phyloP scores from a whole-genome alignment of 345 rosid genomes.

The Trapa incisa region DNA sequence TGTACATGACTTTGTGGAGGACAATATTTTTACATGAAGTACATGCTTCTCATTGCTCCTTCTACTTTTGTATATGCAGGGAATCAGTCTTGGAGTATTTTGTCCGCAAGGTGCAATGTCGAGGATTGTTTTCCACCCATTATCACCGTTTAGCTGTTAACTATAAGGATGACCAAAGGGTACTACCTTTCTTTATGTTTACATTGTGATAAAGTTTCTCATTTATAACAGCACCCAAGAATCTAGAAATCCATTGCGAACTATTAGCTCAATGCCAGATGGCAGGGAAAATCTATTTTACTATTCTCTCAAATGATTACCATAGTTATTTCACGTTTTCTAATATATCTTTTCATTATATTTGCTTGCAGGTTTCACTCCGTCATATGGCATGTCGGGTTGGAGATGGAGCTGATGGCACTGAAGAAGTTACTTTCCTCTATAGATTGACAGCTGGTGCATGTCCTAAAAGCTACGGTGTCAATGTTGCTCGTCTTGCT shows the following conservation, averaged over 20 bases:
- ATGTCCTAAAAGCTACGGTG: slow-evolving; percentile 97
- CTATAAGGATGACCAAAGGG: slow-evolving; percentile 53
- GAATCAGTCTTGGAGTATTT: slow-evolving; percentile 89
- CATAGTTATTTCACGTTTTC: neutral
- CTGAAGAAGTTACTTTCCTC: slow-evolving; percentile 83
- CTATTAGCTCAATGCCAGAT: neutral
- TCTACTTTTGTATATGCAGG: slow-evolving; percentile 22
- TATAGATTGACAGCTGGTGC: slow-evolving; percentile 69
- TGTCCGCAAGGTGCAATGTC: slow-evolving; percentile 57
- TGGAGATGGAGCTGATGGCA: slow-evolving; percentile 51
- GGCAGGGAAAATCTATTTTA: neutral
- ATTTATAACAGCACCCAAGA: neutral
- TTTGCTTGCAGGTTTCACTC: slow-evolving; percentile 52
- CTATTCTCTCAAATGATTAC: neutral
- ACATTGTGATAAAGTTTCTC: neutral
- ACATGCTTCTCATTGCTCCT: neutral
- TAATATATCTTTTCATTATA: neutral
- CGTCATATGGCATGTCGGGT: slow-evolving; percentile 91
- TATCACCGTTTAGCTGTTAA: slow-evolving; percentile 80
- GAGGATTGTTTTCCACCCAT: slow-evolving; percentile 95
- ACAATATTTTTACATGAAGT: neutral
- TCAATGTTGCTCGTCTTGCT: slow-evolving; percentile 91
- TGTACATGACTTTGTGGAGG: neutral
- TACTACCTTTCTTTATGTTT: slow-evolving; percentile 11
- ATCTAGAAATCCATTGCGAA: neutral